A percentile compares a stretch with the other conserved stretches of the same genome.
These are phyloP conservation scores for Fusarium euwallaceae DNA, from an alignment of 2,329 filamentous ascomycete species.

Conservation along the genomic window DNA sequence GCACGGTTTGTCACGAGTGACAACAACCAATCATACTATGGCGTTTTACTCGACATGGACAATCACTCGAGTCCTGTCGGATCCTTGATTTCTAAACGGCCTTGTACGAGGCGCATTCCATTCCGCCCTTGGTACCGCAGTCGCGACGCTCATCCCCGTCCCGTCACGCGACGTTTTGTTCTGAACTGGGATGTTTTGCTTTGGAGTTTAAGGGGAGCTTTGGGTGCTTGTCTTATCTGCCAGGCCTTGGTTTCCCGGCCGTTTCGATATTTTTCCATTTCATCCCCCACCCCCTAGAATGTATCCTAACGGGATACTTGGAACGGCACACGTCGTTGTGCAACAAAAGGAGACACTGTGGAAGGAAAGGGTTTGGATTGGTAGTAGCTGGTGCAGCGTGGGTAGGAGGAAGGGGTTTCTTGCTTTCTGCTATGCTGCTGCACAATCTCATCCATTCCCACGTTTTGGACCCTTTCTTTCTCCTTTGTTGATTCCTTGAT, in stretches of 20 bases:
- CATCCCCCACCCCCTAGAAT: constrained; percentile 28
- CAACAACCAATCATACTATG: constrained; percentile 23
- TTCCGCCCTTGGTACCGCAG: constrained; percentile 15
- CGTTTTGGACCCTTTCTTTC: constrained; percentile 26
- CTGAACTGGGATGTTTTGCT: constrained; percentile 39
- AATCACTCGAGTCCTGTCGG: constrained; percentile 16
- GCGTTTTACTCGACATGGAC: constrained; percentile 15
- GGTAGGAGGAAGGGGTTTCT: constrained; percentile 44
- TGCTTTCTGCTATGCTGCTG: constrained; percentile 50
- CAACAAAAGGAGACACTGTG: constrained; percentile 35
- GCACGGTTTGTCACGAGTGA: constrained; percentile 29
- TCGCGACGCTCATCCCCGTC: constrained; percentile 29
- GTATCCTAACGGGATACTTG: constrained; percentile 36
- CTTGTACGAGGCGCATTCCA: constrained; percentile 8
- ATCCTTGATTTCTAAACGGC: constrained; percentile 19
- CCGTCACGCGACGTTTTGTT: constrained; percentile 29
- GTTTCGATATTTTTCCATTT: constrained; percentile 31
- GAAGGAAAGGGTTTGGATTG: constrained; percentile 40
- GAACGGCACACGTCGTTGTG: constrained; percentile 28
- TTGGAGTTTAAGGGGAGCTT: constrained; percentile 47
- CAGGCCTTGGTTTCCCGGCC: constrained; percentile 41
- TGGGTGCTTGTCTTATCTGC: constrained; percentile 42
- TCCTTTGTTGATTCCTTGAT: constrained; percentile 24
- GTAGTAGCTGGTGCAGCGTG: constrained; percentile 43
- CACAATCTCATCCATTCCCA: constrained; percentile 46